Conservation (phyloP, 176 grass and related monocot species). For the Carex kokanica region DNA sequence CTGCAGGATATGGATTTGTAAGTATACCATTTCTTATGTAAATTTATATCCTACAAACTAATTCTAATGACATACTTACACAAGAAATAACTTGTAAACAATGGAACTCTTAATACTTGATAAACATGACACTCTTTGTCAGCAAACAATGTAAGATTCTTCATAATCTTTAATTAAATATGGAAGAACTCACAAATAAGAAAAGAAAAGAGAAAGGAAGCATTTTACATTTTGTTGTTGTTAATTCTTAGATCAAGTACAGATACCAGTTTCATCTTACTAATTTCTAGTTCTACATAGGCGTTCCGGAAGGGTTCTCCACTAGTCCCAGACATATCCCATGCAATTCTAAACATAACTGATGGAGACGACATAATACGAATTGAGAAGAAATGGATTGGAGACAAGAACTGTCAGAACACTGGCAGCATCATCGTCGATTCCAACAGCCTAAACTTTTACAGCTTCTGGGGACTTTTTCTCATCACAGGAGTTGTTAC, state of each 20-base stretch:
- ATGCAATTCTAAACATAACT: conserved; percentile 60
- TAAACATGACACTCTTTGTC: background rate
- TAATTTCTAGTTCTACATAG: conserved; percentile 7
- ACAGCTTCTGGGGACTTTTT: conserved; percentile 85
- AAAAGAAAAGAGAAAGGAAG: no score
- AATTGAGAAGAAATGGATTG: conserved; percentile 71
- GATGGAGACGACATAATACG: conserved; percentile 44
- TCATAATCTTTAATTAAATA: background rate
- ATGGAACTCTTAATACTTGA: background rate
- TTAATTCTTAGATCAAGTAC: background rate
- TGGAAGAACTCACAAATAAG: background rate
- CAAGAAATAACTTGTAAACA: background rate
- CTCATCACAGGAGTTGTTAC: conserved; percentile 67
- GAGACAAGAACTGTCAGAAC: conserved; percentile 23
- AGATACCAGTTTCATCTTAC: background rate
- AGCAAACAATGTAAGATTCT: background rate
- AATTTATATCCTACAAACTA: background rate
- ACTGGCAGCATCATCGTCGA: conserved; percentile 25
- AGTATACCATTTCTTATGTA: conserved; percentile 21
- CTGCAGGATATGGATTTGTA: conserved; percentile 56
- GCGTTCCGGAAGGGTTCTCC: conserved; percentile 59
- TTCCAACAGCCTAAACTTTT: conserved; percentile 46
- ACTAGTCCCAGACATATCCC: conserved; percentile 54
- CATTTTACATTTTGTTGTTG: no score
- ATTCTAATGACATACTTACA: background rate